These are phyloP conservation scores for Ceratobasidium sp. DNA, from an alignment of 1,284 basidiomycete genomes.

Conservation along the genomic window DNA sequence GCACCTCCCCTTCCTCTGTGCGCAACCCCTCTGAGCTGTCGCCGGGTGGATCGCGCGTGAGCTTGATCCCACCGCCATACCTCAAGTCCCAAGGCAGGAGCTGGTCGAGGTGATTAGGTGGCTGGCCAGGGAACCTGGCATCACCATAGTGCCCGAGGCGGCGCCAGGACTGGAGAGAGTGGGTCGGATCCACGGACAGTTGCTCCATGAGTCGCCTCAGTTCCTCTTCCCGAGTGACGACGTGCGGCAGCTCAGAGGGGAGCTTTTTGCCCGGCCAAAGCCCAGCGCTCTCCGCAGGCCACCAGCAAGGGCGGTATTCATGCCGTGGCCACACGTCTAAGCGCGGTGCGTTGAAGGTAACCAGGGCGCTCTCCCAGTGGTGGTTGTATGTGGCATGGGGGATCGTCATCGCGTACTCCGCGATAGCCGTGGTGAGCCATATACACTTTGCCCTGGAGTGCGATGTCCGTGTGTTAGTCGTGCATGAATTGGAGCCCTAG, in stretches of 20 bases:
- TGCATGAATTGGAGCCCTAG: not conserved
- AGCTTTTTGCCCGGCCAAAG: constrained; percentile 3
- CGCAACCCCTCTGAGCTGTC: too few relatives aligned
- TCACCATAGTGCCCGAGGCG: constrained; percentile 11
- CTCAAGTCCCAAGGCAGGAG: not conserved
- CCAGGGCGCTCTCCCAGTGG: not conserved
- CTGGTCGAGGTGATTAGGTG: not conserved
- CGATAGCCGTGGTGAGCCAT: not conserved
- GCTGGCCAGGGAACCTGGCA: not conserved
- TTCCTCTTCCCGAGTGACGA: not conserved
- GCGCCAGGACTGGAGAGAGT: not conserved
- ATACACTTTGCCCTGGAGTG: not conserved
- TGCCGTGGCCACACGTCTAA: constrained; percentile 6
- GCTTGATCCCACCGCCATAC: not conserved
- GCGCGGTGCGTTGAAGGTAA: not conserved
- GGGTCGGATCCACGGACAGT: not conserved
- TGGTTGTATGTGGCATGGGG: not conserved
- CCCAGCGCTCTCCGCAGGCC: not conserved
- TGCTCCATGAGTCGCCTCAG: not conserved
- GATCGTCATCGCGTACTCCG: not conserved
- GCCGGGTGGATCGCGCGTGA: too few relatives aligned
- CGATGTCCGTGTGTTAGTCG: not conserved
- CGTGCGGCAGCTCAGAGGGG: not conserved
- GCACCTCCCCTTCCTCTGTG: too few relatives aligned
- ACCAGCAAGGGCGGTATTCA: constrained; percentile 8